These are phyloP conservation scores for Omphalotus guepiniiformis DNA, from an alignment of 768 basidiomycete genomes.

Conservation along the genomic window DNA sequence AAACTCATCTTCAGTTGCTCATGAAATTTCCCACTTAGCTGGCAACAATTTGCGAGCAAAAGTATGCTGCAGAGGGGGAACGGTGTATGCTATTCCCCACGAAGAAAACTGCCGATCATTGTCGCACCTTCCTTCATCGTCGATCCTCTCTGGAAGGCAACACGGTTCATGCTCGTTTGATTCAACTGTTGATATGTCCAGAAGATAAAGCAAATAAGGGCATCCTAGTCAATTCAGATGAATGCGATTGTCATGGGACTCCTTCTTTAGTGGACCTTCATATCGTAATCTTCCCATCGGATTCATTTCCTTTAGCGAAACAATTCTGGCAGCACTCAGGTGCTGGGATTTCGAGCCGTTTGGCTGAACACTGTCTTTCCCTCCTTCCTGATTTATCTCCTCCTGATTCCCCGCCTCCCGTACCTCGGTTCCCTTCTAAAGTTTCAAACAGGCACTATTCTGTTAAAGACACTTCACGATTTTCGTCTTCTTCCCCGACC, in stretches of 20 bases:
- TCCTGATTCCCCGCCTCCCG: constrained; percentile 24
- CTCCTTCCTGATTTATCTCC: constrained; percentile 49
- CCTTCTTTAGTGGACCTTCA: constrained; percentile 58
- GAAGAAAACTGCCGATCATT: constrained; percentile 65
- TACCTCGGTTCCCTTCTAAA: constrained; percentile 34
- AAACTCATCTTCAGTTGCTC: not conserved
- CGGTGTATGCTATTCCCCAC: constrained; percentile 78
- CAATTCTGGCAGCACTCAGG: constrained; percentile 98
- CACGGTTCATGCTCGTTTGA: constrained; percentile 47
- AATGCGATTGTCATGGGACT: constrained; percentile 18
- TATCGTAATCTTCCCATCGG: constrained; percentile 72
- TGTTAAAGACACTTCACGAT: constrained; percentile 25
- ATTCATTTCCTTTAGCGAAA: constrained; percentile 64
- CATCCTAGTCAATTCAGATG: constrained; percentile 19
- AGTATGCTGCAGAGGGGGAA: constrained; percentile 71
- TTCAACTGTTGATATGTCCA: constrained; percentile 70
- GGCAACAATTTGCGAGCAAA: constrained; percentile 67
- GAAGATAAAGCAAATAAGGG: constrained; percentile 37
- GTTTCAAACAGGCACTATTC: constrained; percentile 58
- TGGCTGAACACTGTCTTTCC: constrained; percentile 78
- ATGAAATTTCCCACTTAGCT: constrained; percentile 55
- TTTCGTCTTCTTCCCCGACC: not conserved
- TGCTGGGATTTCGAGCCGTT: constrained; percentile 81
- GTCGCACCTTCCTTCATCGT: constrained; percentile 65
- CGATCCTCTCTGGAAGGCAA: constrained; percentile 41